Percentiles rank a stretch among this genome's conserved stretches.
These are phyloP conservation scores for Ophiostoma ulmi DNA, from an alignment of 2,329 filamentous ascomycete genomes.

Conservation along the genomic window DNA sequence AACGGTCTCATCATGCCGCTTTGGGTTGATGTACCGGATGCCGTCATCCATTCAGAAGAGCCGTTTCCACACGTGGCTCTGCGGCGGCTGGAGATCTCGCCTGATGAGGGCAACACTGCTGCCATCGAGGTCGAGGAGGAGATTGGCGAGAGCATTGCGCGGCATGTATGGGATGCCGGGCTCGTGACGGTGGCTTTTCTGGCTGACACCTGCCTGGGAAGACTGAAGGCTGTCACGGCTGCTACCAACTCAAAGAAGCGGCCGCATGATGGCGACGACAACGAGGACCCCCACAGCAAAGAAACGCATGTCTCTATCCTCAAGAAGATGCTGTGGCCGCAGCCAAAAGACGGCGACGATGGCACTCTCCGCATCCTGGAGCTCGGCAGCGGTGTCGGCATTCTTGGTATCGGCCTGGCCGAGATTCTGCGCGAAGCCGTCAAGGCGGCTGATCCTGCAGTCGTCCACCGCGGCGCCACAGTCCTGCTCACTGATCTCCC, in stretches of 20 bases:
- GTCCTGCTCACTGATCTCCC: constrained; percentile 48
- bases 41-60: background rate
- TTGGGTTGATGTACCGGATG: constrained; percentile 36
- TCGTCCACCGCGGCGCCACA: background rate
- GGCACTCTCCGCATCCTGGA: constrained; percentile 44
- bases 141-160: constrained; percentile 55
- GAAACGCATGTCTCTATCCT: background rate
- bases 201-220: constrained; percentile 29
- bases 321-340: background rate
- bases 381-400: constrained; percentile 53
- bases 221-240: constrained; percentile 6
- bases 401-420: constrained; percentile 49
- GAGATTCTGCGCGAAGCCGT: constrained; percentile 24
- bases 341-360: background rate
- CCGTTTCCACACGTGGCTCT: constrained; percentile 30
- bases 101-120: background rate
- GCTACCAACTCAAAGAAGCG: background rate
- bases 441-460: background rate
- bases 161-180: constrained; percentile 56
- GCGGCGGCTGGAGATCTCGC: constrained; percentile 32
- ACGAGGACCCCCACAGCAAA: background rate
- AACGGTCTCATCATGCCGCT: constrained; percentile 43
- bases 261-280: background rate
- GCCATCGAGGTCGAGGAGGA: constrained; percentile 48
- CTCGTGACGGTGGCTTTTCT: constrained; percentile 42